Percentiles rank a stretch among this genome's conserved stretches.
These are phyloP conservation scores for Hordeum marinum DNA, from an alignment of 176 grass and related monocot genomes.

Conservation along the genomic window DNA sequence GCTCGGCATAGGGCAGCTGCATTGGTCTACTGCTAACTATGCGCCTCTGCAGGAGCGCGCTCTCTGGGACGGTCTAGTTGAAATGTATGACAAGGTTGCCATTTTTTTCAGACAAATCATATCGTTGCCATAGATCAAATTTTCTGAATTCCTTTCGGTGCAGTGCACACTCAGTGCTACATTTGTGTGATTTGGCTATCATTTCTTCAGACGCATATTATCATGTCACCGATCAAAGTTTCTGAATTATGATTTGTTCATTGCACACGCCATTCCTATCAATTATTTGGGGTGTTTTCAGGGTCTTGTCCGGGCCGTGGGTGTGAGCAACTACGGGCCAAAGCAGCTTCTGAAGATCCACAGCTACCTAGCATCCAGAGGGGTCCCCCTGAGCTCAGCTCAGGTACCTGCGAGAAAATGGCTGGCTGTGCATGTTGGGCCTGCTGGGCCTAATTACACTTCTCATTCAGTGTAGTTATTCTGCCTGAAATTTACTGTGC, in stretches of 20 bases:
- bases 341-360: slow-evolving; percentile 92
- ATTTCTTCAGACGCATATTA: slow-evolving; percentile 16
- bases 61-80: slow-evolving; percentile 84
- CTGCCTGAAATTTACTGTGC: slow-evolving; percentile 1
- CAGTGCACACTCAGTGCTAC: slow-evolving; percentile 1
- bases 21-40: slow-evolving; percentile 98
- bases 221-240: not conserved
- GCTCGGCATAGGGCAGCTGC: slow-evolving; percentile 85
- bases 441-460: not conserved
- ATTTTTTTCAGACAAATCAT: slow-evolving; percentile 28
- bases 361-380: slow-evolving; percentile 58
- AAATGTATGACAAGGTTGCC: slow-evolving; percentile 93
- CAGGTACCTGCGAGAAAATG: slow-evolving; percentile 48
- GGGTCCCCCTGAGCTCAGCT: slow-evolving; percentile 81
- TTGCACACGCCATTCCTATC: not conserved
- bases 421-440: not conserved
- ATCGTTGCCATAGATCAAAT: not conserved
- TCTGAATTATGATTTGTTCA: not conserved
- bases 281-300: slow-evolving; percentile 5
- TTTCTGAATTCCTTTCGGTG: not conserved
- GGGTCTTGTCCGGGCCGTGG: slow-evolving; percentile 83
- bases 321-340: slow-evolving; percentile 92
- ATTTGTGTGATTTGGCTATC: not conserved
- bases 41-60: slow-evolving; percentile 81
- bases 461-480: not conserved